Base-by-base conservation (phyloP, 768 basidiomycete genomes). In the Boletus insuetus region DNA sequence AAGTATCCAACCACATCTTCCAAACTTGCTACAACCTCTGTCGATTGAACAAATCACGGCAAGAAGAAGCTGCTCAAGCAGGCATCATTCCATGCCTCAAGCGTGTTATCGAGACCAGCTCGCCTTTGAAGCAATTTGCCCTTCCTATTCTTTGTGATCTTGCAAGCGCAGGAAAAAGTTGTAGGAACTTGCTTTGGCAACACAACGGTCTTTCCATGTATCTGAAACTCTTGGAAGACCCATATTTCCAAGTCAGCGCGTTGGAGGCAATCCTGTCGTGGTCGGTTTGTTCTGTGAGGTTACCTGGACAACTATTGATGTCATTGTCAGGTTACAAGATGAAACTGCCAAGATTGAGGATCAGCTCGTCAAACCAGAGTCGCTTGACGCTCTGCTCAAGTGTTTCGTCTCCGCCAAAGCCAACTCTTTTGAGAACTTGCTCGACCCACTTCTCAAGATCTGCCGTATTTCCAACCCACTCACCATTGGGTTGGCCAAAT, bases 11-110 rank as follows among this genome's bases (percentile, higher is more conserved):
- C 59, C 94, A 98, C 64, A 85, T 97, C 56, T 94, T 98, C 80
- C 95, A 97, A 73, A 94, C 94, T 3, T 93, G 95, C 65, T 98
- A 92, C 77, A 96, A 96, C 62, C 86, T 99, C 17, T 98, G 95
- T 68, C 85, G 95, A 7, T 76, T 99, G 56, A 95, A 95, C 74
- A 97, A 97, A 73, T 83, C 85, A 3, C 79, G 97, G 48, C 96
- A 98, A 70, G 97, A 98, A 72, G 97, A 98, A 70, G 94, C 97
- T 13, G 96, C 95, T 2, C 89, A 94, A 66, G 93, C 93, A 9
- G 96, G 95, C 12, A 93, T 97, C 54, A 86, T 99, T 24, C 95
- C 97, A 3, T 84, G 90, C 61, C 80, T 99, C 40, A 91, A 94
- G 70, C 84, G 86, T 6, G 89, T 98, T 51, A 92, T 97, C 60